Percentiles rank a stretch among this genome's conserved stretches.
These are phyloP conservation scores for Hysterium pulicare DNA, from an alignment of 2,329 filamentous ascomycete species.

Conservation along the genomic window DNA sequence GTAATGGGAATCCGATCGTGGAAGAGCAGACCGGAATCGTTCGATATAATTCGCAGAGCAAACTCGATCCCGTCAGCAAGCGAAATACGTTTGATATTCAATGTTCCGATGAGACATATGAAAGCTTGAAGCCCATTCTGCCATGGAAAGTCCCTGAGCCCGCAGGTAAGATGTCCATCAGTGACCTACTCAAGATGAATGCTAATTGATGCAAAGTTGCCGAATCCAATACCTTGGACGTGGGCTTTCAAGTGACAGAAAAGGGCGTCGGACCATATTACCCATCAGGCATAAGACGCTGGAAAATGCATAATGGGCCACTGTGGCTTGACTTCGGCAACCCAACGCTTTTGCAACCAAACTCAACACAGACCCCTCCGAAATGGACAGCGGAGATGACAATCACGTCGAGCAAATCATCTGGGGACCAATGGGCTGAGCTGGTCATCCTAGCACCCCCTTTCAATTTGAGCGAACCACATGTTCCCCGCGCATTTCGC, in stretches of 20 bases:
- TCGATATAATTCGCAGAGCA: constrained; percentile 31
- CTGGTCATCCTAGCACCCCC: constrained; percentile 35
- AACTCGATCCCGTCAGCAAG: constrained; percentile 28
- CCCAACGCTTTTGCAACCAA: constrained; percentile 41
- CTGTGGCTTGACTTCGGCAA: constrained; percentile 46
- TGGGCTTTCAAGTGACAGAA: too few species aligned
- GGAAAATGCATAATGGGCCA: too few species aligned
- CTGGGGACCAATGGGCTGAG: constrained; percentile 38
- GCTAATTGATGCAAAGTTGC: constrained; percentile 33
- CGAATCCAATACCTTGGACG: constrained; percentile 39
- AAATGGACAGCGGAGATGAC: constrained; percentile 20
- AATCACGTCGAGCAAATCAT: constrained; percentile 30
- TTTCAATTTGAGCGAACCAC: constrained; percentile 25
- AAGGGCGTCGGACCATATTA: too few species aligned
- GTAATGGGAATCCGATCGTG: constrained; percentile 27
- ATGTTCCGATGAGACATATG: constrained; percentile 38
- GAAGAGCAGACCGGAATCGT: constrained; percentile 38
- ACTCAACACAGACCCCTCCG: constrained; percentile 23
- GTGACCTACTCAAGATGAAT: constrained; percentile 6
- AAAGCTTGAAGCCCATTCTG: constrained; percentile 33
- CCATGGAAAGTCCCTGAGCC: constrained; percentile 13
- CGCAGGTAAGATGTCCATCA: constrained; percentile 11
- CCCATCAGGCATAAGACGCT: too few species aligned
- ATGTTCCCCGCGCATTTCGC: too few species aligned
- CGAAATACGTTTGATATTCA: constrained; percentile 31